phyloP scores from a whole-genome alignment of 2,329 filamentous ascomycete genomes.

The Aspergillus pseudoviridinutans region DNA sequence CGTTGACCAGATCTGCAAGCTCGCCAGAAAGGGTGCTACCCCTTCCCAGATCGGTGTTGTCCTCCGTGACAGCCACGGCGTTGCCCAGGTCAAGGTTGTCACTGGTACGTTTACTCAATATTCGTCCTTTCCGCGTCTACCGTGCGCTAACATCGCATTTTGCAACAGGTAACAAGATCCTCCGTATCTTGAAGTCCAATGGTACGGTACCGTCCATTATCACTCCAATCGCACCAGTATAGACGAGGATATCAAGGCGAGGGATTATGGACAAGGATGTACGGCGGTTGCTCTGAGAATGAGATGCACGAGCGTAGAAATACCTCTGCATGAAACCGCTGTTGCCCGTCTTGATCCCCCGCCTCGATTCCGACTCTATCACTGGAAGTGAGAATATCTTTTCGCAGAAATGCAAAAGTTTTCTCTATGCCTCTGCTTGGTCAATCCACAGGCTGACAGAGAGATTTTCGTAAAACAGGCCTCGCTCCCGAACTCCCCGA shows the following conservation, averaged over 20 bases:
- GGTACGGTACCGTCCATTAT: slow-evolving; percentile 60
- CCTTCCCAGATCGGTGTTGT: slow-evolving; percentile 99
- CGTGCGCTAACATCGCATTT: slow-evolving; percentile 36
- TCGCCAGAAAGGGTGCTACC: slow-evolving; percentile 97
- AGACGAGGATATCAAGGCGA: slow-evolving; percentile 20
- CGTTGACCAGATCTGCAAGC: slow-evolving; percentile 97
- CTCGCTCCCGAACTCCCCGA: slow-evolving; percentile 98
- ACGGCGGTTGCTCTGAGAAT: slow-evolving; percentile 5
- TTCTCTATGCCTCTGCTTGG: slow-evolving; percentile 75
- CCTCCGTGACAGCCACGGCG: slow-evolving; percentile 95
- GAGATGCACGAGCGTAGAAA: neutral
- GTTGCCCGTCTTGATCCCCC: neutral
- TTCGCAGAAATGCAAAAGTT: slow-evolving; percentile 28
- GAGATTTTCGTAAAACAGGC: slow-evolving; percentile 74
- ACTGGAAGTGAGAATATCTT: slow-evolving; percentile 10
- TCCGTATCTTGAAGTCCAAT: slow-evolving; percentile 95
- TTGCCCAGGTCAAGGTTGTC: slow-evolving; percentile 96
- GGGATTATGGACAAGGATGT: neutral
- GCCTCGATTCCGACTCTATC: slow-evolving; percentile 7
- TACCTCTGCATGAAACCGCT: neutral
- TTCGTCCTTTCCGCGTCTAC: neutral
- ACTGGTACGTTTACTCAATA: slow-evolving; percentile 65
- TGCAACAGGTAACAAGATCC: slow-evolving; percentile 90
- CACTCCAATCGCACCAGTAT: slow-evolving; percentile 13
- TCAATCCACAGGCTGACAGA: slow-evolving; percentile 76